Base-by-base conservation (phyloP, 345 rosid species). In the Bruguiera parviflora region DNA sequence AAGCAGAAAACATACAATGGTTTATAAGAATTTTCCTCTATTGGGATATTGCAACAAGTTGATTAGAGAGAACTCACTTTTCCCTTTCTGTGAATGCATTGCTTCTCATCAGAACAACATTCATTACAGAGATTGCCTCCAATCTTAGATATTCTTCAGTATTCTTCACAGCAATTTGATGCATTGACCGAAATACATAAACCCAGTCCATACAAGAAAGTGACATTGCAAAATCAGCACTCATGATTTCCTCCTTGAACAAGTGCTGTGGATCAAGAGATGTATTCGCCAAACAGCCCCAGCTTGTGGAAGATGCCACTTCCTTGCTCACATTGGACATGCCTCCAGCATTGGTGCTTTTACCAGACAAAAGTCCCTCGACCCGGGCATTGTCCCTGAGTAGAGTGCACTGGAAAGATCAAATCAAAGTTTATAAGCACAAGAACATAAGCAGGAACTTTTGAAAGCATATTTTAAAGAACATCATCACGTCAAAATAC, bases 371-470 rank as follows among this genome's bases (percentile, higher is more conserved):
- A 69, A 69, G 73, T 69, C 82, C 88, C 74, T 88, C 85, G 28
- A 79, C 77, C 78, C 61, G 76, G 70, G 83, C 73, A 83, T 81
- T 87, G 78, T 84, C 77, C 98, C 94, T 92, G 98, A 90, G 88
- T 86, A 89, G 87, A 92, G 89, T 83, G 84, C 90, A 87, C 90
- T 86, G 89, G 78, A 75, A 92, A 88, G 84, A 83, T 92, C 97
- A 90, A 83, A 87, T 84, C 87, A 86, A 87, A 84, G 93, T 76
- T 88, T 88, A 91, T 86, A 88, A 90, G 91, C 84, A 79, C 56
- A 32, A 28, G 66, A 74, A 64, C 55, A 76, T 20, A 66, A 53
- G 61, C 27, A 25, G 18, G 33, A 58, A 56, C 18, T 35, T 53
- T 57, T 19, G 35, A 25, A 32, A 70, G 53, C 58, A 60, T 27